Evolutionary conservation across 805 yeast genomes (phyloP), one percentile per base, ranked within the genome.

Genomic region (Candida suzukii): DNA sequence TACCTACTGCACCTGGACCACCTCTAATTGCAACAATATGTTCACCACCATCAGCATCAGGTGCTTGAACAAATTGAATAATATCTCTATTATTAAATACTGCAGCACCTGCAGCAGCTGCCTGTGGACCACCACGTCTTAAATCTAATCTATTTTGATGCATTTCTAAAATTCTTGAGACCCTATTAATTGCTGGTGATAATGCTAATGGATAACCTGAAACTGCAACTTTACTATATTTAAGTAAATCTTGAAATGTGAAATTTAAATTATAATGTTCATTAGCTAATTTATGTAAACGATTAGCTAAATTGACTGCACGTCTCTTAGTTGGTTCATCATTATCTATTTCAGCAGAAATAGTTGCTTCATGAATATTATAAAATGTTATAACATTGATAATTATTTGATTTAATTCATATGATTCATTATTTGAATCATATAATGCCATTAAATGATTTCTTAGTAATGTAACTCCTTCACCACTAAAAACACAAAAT

Each of bases 401-500:
- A 28, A 60, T 57, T 19, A 58, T 58, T 28, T 57, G 62, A 16
- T 55, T 45, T 18, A 60, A 42, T 41, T 60, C 65, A 18, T 53
- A 53, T 5, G 57, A 55, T 41, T 60, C 65, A 10, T 59, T 18
- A 53, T 57, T 38, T 52, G 60, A 48, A 48, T 58, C 62, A 41
- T 57, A 57, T 27, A 59, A 42, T 35, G 52, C 53, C 16, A 50
- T 79, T 37, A 91, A 70, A 57, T 83, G 81, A 32, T 76, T 78
- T 47, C 96, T 74, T 47, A 91, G 69, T 45, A 78, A 76, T 38
- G 70, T 74, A 16, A 93, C 96, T 9, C 97, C 97, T 45, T 76
- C 77, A 2, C 98, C 98, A 27, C 91, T 81, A 57, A 88, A 93
- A 12, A 91, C 99, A 65, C 98, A 91, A 56, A 93, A 91, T 38